Conservation (phyloP, 441 rosid genomes). For the Capsella rubella region DNA sequence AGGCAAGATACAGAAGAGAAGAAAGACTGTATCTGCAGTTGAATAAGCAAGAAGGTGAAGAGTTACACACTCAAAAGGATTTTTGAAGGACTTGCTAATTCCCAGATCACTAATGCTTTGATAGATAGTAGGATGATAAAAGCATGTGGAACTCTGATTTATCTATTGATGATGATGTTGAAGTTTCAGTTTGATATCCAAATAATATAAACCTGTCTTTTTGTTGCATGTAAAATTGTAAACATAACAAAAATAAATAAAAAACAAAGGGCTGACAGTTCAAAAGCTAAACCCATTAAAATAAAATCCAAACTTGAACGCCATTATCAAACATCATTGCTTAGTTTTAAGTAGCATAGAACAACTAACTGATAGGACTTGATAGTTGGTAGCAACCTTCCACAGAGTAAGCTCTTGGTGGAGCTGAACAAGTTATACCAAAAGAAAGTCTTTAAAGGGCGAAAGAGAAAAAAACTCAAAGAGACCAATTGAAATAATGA, state of each 20-base stretch:
- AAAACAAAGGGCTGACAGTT: conserved; percentile 26
- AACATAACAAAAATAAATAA: background rate
- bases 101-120: conserved; percentile 24
- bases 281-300: conserved; percentile 17
- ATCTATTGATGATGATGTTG: conserved; percentile 15
- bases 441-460: background rate
- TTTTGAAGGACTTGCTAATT: conserved; percentile 14
- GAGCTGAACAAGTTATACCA: conserved; percentile 14
- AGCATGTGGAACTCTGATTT: conserved; percentile 32
- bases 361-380: conserved; percentile 1
- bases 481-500: conserved; percentile 73
- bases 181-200: conserved; percentile 4
- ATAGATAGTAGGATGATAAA: conserved; percentile 23
- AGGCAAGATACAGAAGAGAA: conserved; percentile 24
- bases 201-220: background rate
- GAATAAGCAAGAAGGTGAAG: background rate
- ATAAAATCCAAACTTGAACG: conserved; percentile 12
- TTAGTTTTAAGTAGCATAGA: conserved; percentile 27
- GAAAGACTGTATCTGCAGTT: conserved; percentile 16
- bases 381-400: conserved; percentile 20
- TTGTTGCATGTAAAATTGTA: background rate
- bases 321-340: conserved; percentile 8
- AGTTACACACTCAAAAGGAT: conserved; percentile 1
- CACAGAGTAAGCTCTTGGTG: conserved; percentile 28
- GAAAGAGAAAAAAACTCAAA: conserved; percentile 42